Conservation (phyloP, 2,329 filamentous ascomycete genomes). For the Arthrinium puccinioides region DNA sequence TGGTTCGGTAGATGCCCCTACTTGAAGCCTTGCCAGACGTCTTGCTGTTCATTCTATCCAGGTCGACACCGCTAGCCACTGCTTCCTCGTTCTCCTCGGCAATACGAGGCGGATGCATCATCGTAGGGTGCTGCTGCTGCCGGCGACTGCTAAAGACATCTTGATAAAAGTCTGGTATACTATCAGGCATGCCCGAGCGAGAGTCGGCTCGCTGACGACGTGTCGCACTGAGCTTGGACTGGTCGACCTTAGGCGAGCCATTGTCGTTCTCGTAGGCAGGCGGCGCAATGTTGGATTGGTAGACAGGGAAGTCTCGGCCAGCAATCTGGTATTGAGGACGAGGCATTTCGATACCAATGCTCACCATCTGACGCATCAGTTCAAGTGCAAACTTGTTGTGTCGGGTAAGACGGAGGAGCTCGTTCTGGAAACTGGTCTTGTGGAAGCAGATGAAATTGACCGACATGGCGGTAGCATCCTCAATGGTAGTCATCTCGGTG, state of each 20-base stretch:
- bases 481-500: conserved; percentile 73
- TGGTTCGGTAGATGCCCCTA: conserved; percentile 1
- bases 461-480: conserved; percentile 76
- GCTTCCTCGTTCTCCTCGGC: conserved; percentile 15
- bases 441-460: conserved; percentile 96
- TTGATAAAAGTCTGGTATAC: conserved; percentile 31
- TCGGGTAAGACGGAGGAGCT: conserved; percentile 78
- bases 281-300: conserved; percentile 29
- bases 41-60: conserved; percentile 5
- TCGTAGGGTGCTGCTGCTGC: conserved; percentile 9
- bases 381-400: conserved; percentile 94
- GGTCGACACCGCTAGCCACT: conserved; percentile 19
- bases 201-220: conserved; percentile 18
- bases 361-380: conserved; percentile 77
- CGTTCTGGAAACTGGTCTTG: conserved; percentile 95
- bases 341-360: conserved; percentile 79
- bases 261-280: conserved; percentile 18
- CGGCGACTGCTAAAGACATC: conserved; percentile 38
- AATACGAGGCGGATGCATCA: conserved; percentile 16
- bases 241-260: conserved; percentile 13
- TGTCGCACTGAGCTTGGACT: conserved; percentile 15
- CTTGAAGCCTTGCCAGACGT: not conserved
- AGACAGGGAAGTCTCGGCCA: conserved; percentile 60
- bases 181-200: conserved; percentile 10
- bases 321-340: conserved; percentile 65